phyloP scores from a whole-genome alignment of 306 rosid species.

The Vigna trinervia region DNA sequence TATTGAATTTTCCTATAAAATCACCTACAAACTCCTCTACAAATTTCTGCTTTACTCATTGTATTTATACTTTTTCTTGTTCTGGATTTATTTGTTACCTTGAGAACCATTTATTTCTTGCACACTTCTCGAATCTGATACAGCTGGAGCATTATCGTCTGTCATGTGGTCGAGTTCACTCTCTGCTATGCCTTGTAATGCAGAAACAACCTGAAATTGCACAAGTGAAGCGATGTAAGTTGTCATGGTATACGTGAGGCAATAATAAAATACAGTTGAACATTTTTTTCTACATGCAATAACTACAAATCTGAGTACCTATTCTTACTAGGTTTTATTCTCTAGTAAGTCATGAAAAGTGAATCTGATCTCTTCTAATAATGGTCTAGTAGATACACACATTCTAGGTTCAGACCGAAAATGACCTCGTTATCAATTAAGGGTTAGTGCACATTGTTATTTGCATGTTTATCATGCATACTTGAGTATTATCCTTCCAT shows the following conservation, averaged over 20 bases:
- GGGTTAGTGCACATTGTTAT: not conserved
- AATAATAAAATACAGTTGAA: not conserved
- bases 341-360: not conserved
- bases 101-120: slow-evolving; percentile 31
- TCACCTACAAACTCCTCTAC: not conserved
- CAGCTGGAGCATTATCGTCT: slow-evolving; percentile 32
- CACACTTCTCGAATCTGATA: slow-evolving; percentile 21
- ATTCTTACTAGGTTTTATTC: not conserved
- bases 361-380: slow-evolving; percentile 2
- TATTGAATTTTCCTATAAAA: slow-evolving; percentile 5
- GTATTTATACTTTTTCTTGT: not conserved
- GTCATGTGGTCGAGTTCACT: slow-evolving; percentile 15
- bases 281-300: slow-evolving; percentile 13
- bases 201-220: slow-evolving; percentile 56
- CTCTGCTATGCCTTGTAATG: slow-evolving; percentile 52
- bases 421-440: not conserved
- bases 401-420: not conserved
- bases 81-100: slow-evolving; percentile 35
- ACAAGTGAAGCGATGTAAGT: slow-evolving; percentile 16
- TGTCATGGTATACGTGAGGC: slow-evolving; percentile 6
- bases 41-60: not conserved
- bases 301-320: not conserved
- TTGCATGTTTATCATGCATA: not conserved
- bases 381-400: not conserved
- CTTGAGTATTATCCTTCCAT: not conserved